Percentiles rank a stretch among this genome's conserved stretches.
Conservation (phyloP, 495 filamentous ascomycete species). For the Parathielavia appendiculata region DNA sequence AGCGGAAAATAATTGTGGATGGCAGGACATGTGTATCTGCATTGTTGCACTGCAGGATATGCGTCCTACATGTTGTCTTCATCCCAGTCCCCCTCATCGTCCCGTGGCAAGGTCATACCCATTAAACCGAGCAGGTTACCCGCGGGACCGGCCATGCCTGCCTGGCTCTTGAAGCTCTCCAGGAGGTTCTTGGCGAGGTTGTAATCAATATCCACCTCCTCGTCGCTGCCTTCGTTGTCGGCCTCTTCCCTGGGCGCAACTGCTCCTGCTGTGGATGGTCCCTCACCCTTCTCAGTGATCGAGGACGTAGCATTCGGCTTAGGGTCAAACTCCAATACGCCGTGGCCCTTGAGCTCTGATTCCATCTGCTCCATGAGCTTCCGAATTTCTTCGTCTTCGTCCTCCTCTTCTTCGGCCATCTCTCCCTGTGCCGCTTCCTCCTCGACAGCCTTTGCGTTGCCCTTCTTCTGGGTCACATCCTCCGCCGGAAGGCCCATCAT, state of each 20-base stretch:
- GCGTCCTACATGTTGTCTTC: slow-evolving; percentile 11
- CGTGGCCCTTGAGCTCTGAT: slow-evolving; percentile 69
- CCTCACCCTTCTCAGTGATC: slow-evolving; percentile 19
- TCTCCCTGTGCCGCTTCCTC: slow-evolving; percentile 22
- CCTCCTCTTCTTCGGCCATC: slow-evolving; percentile 40
- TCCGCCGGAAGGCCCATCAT: slow-evolving; percentile 77
- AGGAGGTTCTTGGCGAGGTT: slow-evolving; percentile 86
- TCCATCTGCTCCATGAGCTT: slow-evolving; percentile 75
- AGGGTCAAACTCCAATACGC: slow-evolving; percentile 63
- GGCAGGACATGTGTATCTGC: neutral
- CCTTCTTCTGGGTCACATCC: slow-evolving; percentile 22
- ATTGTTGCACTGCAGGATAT: neutral
- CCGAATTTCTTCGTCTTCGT: slow-evolving; percentile 62
- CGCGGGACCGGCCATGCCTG: slow-evolving; percentile 73
- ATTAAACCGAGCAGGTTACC: slow-evolving; percentile 82
- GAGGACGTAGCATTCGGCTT: slow-evolving; percentile 7
- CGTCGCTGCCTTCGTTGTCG: slow-evolving; percentile 40
- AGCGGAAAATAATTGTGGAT: neutral
- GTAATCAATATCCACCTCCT: slow-evolving; percentile 70
- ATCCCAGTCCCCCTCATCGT: slow-evolving; percentile 55
- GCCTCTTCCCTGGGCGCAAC: slow-evolving; percentile 18
- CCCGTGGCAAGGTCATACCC: slow-evolving; percentile 73
- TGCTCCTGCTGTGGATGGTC: slow-evolving; percentile 16
- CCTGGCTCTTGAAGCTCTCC: slow-evolving; percentile 88
- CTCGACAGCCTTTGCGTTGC: slow-evolving; percentile 20